Conservation (phyloP, 164 flowering plant genomes). For the Vitis rotundifolia region DNA sequence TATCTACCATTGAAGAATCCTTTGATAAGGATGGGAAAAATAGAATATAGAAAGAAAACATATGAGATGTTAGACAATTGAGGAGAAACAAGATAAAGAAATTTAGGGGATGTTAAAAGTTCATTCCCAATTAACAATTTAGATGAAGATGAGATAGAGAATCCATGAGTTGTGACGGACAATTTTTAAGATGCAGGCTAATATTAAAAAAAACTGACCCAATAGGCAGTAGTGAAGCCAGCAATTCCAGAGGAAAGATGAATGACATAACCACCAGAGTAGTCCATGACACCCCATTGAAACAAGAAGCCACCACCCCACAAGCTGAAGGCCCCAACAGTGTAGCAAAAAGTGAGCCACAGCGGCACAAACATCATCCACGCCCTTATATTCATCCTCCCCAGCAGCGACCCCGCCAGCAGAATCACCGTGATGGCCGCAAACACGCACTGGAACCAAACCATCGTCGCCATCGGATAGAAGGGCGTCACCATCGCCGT, state of each 20-base stretch:
- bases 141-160: too few species aligned
- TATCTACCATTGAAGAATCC: too few species aligned
- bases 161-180: too few species aligned
- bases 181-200: too few species aligned
- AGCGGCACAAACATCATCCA: conserved; percentile 23
- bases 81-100: too few species aligned
- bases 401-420: conserved; percentile 18
- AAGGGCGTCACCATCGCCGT: conserved; percentile 10
- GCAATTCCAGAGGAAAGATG: conserved; percentile 21
- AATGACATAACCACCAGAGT: conserved; percentile 20
- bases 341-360: conserved; percentile 18
- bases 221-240: conserved; percentile 14
- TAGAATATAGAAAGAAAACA: too few species aligned
- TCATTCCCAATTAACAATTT: too few species aligned
- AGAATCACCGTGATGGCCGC: conserved; percentile 15
- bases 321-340: conserved; percentile 17
- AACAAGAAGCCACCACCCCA: conserved; percentile 23
- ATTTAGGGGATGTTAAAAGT: too few species aligned
- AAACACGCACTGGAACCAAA: conserved; percentile 20
- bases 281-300: conserved; percentile 23
- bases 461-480: conserved; percentile 19
- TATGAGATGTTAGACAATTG: too few species aligned
- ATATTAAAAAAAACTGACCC: conserved; percentile 3
- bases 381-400: conserved; percentile 18
- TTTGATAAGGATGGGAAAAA: too few species aligned